These are phyloP conservation scores for Metschnikowia drakensbergensis DNA, from an alignment of 805 yeast genomes.

Conservation along the genomic window DNA sequence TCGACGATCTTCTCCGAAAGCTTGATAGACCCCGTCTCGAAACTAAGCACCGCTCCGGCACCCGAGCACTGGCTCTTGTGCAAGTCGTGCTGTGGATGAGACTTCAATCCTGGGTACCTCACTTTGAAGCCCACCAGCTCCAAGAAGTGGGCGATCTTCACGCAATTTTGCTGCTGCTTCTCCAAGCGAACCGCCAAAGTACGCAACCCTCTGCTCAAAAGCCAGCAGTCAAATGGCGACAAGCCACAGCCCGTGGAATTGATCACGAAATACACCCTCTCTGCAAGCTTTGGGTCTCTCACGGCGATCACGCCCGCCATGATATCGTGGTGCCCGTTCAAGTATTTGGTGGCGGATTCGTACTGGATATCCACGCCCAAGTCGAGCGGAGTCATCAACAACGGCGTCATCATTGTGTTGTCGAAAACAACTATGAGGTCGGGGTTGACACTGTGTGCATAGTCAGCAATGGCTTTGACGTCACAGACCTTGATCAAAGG, in stretches of 20 bases:
- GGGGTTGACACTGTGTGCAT: slow-evolving; percentile 67
- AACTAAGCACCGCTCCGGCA: slow-evolving; percentile 83
- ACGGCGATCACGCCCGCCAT: slow-evolving; percentile 94
- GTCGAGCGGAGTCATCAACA: slow-evolving; percentile 78
- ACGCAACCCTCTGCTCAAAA: slow-evolving; percentile 81
- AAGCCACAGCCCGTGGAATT: slow-evolving; percentile 90
- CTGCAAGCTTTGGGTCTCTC: slow-evolving; percentile 58
- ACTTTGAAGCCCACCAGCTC: slow-evolving; percentile 68
- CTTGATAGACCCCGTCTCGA: slow-evolving; percentile 77
- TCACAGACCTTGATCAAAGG: slow-evolving; percentile 89
- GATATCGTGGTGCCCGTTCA: slow-evolving; percentile 93
- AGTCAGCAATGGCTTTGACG: slow-evolving; percentile 58
- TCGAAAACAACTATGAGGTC: slow-evolving; percentile 77
- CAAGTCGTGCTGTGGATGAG: slow-evolving; percentile 77
- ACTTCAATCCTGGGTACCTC: slow-evolving; percentile 78
- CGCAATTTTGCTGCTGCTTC: slow-evolving; percentile 81
- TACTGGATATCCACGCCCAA: slow-evolving; percentile 88
- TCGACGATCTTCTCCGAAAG: slow-evolving; percentile 72
- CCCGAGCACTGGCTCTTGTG: slow-evolving; percentile 78
- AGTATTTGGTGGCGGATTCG: slow-evolving; percentile 89
- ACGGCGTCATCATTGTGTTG: slow-evolving; percentile 96
- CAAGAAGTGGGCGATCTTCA: slow-evolving; percentile 70
- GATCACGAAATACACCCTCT: slow-evolving; percentile 67
- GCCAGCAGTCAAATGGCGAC: slow-evolving; percentile 91
- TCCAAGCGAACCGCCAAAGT: slow-evolving; percentile 84